Base-by-base conservation (phyloP, 108 stramenopile species). In the Schizochytrium sp. region DNA sequence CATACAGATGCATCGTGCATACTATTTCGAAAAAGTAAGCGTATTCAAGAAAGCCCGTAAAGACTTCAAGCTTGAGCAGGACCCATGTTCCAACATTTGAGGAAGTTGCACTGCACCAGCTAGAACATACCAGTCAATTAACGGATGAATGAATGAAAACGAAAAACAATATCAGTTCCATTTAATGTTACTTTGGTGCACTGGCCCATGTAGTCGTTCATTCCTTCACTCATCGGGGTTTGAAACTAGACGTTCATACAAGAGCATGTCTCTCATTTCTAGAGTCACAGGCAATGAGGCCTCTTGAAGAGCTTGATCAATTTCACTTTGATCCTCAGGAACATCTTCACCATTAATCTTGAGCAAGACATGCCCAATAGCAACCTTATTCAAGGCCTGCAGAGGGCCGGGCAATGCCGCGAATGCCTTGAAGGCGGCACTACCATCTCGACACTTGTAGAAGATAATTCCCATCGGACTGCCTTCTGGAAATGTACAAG, bases 391-490 rank as follows among this genome's bases (percentile, higher is more conserved):
- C 0, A 53, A 55, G 12, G 15, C 47, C 76, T 83, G 47, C 5
- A 55, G 50, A 28, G 76, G 76, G n/a, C 76, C 76, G 50, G 76
- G 76, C 47, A 83, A 83, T 40, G 19, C 40, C 17, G 76, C 49
- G 2, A 83, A 83, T 42, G 76, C 76, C 76, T 83, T 83, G 3
- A 83, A 83, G 10, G 76, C 76, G 15, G 50, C 47, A 53, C 2
- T 50, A 47, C 50, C 76, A n/a, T 1, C 47, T 28, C 50, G 13
- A 40, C 28, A 47, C 28, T 55, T 49, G 53, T 83, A 83, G 55
- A 83, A 83, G 76, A 83, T 42, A 28, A 83, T 83, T 10, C 76
- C 76, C 50, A 83, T 49, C 15, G 76, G 76, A 15, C 64, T 69
- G 0, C 76, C 76, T 28, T 83, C 76, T 2, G 47, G 76, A 83